Percentiles rank a stretch among this genome's conserved stretches.
Evolutionary conservation across 2,329 filamentous ascomycete species (phyloP).

Genomic region (Calonectria henricotiae): DNA sequence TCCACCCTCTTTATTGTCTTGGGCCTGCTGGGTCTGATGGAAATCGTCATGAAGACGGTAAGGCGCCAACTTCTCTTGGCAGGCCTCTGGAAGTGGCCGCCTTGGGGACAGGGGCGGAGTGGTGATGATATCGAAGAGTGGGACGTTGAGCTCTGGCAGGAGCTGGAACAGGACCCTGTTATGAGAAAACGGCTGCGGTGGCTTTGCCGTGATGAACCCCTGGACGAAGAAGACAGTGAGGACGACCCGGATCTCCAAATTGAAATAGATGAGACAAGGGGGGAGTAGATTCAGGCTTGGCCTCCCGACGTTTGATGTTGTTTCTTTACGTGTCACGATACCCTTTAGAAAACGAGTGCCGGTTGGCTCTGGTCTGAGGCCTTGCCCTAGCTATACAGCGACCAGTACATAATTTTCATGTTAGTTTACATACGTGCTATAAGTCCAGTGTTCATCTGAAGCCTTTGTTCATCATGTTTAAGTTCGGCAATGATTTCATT

Average conservation of each 20-base stretch:
- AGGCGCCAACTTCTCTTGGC: conserved; percentile 65
- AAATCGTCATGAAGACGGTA: conserved; percentile 72
- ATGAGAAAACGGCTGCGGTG: conserved; percentile 62
- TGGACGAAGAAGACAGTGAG: conserved; percentile 50
- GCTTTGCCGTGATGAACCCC: conserved; percentile 59
- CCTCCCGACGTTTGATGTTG: conserved; percentile 26
- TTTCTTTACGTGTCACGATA: conserved; percentile 47
- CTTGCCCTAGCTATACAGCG: conserved; percentile 24
- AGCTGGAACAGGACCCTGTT: conserved; percentile 69
- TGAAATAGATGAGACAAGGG: conserved; percentile 43
- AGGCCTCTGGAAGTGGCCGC: conserved; percentile 67
- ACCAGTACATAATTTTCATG: conserved; percentile 10
- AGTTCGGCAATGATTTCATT: not conserved
- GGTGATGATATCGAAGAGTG: conserved; percentile 65
- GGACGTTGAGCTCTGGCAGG: conserved; percentile 72
- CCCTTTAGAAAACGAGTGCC: conserved; percentile 45
- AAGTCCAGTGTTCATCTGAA: not conserved
- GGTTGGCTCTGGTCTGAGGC: conserved; percentile 30
- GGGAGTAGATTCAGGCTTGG: conserved; percentile 31
- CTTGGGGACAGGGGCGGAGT: conserved; percentile 59
- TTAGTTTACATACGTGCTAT: conserved; percentile 16
- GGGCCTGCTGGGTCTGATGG: conserved; percentile 73
- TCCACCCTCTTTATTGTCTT: conserved; percentile 77
- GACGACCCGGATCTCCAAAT: conserved; percentile 46
- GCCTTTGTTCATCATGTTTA: conserved; percentile 11